Base-by-base conservation (phyloP, 176 grass and related monocot species). In the Aechmea fasciata region DNA sequence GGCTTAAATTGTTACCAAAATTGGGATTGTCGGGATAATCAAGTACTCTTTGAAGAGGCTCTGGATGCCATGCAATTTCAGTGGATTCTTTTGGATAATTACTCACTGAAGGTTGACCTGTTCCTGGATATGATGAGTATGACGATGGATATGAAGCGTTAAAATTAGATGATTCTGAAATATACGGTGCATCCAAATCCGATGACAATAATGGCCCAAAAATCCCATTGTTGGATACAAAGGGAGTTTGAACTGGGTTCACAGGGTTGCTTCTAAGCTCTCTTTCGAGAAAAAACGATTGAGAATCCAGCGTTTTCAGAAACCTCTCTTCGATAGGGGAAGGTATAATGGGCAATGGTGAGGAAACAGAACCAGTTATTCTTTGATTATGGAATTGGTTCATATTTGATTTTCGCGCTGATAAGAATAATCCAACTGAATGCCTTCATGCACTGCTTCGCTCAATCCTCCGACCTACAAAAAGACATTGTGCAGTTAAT, bases 21-120 rank as follows among this genome's bases (percentile, higher is more conserved):
- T 79, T 64, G 57, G 75, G 50, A 89, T 79, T 78, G 69, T 74
- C 86, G 0, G 82, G 20, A 47, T 72, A 89, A 85, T 15, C 82
- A 81, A 85, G 75, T 28, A 85, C 68, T 68, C 25, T 57, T 0
- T 85, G 80, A 72, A 87, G 63, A 15, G 85, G 50, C 68, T 89
- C 82, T 64, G 79, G 71, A 57, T 50, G 79, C 86, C 78, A 89
- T 3, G 74, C 47, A 49, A 66, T 47, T 66, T 48, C 65, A 48
- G 65, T 33, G n/a, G 65, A 48, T 47, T 49, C 65, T 67, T 49
- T n/a, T 10, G 65, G 65, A 67, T 67, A 49, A 48, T 47, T 67
- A 48, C 26, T 67, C 65, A 48, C 13, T 33, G 33, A 67, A 67
- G 65, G 29, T 48, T 49, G 33, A 20, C 33, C 33, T 19, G 65